Evolutionary conservation across 1,284 basidiomycete genomes (phyloP).

Genomic region (Boletus smithii): DNA sequence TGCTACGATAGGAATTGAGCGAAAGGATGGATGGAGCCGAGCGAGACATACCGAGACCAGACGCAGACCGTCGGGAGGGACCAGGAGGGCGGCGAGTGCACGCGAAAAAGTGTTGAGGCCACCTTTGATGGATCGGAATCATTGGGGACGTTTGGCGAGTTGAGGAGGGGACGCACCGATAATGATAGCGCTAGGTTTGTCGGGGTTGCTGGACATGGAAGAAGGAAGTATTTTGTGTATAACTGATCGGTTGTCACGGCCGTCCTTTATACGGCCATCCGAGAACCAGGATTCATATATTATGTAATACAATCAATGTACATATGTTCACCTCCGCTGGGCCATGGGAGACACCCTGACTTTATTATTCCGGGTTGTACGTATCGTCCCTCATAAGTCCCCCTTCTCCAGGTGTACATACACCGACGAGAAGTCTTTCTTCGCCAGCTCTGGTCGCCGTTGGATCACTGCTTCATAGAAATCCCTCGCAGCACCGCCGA

Average conservation of each 20-base stretch:
- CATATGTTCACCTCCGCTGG: too few species aligned
- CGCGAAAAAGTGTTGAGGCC: conserved; percentile 75
- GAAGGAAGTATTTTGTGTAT: background rate
- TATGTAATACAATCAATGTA: conserved; percentile 25
- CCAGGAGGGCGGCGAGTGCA: conserved; percentile 58
- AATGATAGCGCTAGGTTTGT: conserved; percentile 25
- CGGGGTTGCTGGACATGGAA: conserved; percentile 38
- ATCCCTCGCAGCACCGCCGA: conserved; percentile 60
- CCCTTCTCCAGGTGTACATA: conserved; percentile 56
- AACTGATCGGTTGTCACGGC: conserved; percentile 25
- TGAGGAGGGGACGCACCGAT: conserved; percentile 53
- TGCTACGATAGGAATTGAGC: conserved; percentile 40
- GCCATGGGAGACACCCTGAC: too few species aligned
- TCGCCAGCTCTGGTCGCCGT: conserved; percentile 54
- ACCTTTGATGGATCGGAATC: conserved; percentile 43
- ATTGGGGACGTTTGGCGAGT: background rate
- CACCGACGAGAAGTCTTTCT: conserved; percentile 78
- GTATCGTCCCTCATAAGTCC: too few species aligned
- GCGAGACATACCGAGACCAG: conserved; percentile 64
- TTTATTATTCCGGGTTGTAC: too few species aligned
- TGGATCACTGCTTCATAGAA: conserved; percentile 58
- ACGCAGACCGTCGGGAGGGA: conserved; percentile 59
- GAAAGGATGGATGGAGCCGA: conserved; percentile 5
- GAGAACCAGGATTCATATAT: conserved; percentile 13
- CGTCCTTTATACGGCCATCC: conserved; percentile 27